A percentile compares a stretch with the other conserved stretches of the same genome.
These are phyloP conservation scores for Colletotrichum navitas DNA, from an alignment of 2,329 filamentous ascomycete species.

Conservation along the genomic window DNA sequence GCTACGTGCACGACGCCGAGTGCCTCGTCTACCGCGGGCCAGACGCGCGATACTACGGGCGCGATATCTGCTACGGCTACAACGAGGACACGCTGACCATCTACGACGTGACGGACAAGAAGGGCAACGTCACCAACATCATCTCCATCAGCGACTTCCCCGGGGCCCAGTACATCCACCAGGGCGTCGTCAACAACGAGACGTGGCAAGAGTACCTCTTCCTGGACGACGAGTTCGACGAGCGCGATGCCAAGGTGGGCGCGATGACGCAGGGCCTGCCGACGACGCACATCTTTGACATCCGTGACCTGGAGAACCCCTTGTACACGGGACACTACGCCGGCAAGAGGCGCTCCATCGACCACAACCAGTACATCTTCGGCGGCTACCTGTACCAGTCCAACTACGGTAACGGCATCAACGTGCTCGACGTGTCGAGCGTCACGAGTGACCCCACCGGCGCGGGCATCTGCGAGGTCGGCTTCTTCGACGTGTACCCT, in stretches of 20 bases:
- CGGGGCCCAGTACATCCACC: conserved; percentile 66
- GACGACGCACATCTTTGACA: conserved; percentile 62
- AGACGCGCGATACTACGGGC: conserved; percentile 58
- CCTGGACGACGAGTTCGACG: conserved; percentile 64
- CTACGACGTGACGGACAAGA: conserved; percentile 66
- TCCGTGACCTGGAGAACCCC: conserved; percentile 55
- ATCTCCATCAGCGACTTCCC: conserved; percentile 66
- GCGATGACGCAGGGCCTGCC: conserved; percentile 56
- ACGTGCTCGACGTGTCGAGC: conserved; percentile 50
- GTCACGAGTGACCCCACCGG: conserved; percentile 53
- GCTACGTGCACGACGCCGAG: conserved; percentile 73
- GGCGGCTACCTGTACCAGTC: conserved; percentile 58
- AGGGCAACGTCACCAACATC: conserved; percentile 53
- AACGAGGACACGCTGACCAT: conserved; percentile 66
- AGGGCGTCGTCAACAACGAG: conserved; percentile 64
- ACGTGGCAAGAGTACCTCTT: conserved; percentile 58
- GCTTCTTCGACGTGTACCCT: conserved; percentile 61
- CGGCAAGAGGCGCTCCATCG: conserved; percentile 49
- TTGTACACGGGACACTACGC: conserved; percentile 57
- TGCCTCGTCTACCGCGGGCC: conserved; percentile 68
- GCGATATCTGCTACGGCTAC: conserved; percentile 68
- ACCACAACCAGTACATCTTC: conserved; percentile 59
- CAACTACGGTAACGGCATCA: conserved; percentile 59
- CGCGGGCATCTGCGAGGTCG: conserved; percentile 56
- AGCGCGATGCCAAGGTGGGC: conserved; percentile 55